Evolutionary conservation across 169 alveolate species (phyloP), one percentile per base, ranked within the genome.

Genomic region (Eimeria falciformis): DNA sequence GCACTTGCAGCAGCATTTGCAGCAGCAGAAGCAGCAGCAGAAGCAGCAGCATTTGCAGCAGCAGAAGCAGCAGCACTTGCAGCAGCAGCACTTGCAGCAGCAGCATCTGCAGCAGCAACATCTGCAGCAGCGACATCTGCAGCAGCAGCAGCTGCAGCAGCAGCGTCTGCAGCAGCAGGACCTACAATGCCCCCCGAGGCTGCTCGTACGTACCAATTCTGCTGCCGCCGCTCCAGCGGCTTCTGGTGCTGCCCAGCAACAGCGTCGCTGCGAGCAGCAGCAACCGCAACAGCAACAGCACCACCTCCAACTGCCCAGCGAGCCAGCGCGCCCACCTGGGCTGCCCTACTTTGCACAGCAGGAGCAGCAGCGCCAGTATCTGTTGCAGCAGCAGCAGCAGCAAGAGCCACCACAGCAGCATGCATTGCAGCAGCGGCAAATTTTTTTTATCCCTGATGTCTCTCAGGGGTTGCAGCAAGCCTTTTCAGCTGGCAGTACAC

Each of bases 331-430:
- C 9, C 27, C 9, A 9, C 27, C 14, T 9, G 33, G 21, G 5
- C 73, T 62, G 27, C 73, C 14, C 73, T 5, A 9, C 33, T 14
- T 12, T 9, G 21, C 12, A 33, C 56, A 43, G 62, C 83, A 73
- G 29, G 58, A 37, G 33, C 56, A 43, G 11, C 58, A 43, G 62
- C 83, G 9, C 18, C 83, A 73, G 27, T 29, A 12, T 33, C 43
- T 18, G 62, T 62, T 43, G 45, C 85, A 46, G 55, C 55, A 69
- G 81, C 81, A 69, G 27, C 55, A 4, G 81, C 81, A 69, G 81
- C 81, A 27, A 14, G 29, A 29, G 46, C 46, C 7, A 23, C 78
- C 27, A 3, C 78, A 29, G 78, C 78, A 66, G 6, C 75, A 62
- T n/a, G n/a, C n/a, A n/a, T n/a, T n/a, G n/a, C n/a, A n/a, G n/a